phyloP scores from a whole-genome alignment of 371 early-diverging fungal species.

The Umbelopsis sp. region DNA sequence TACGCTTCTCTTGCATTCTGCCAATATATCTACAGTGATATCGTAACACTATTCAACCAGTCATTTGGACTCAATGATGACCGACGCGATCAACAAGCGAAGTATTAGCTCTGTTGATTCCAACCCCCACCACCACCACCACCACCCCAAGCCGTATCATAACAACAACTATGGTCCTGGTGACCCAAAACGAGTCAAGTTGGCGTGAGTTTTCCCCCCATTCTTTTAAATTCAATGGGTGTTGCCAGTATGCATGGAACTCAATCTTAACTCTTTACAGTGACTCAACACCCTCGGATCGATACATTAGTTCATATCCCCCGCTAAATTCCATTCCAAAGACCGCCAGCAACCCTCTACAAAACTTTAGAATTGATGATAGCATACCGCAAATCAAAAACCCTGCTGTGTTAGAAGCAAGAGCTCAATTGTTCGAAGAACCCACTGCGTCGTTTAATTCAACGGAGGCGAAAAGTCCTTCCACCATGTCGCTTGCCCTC shows the following conservation, averaged over 20 bases:
- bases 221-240: neutral
- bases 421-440: slow-evolving; percentile 5
- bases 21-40: neutral
- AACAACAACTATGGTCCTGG: slow-evolving; percentile 11
- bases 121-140: neutral
- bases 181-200: slow-evolving; percentile 7
- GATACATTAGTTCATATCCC: slow-evolving; percentile 1
- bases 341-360: slow-evolving; percentile 2
- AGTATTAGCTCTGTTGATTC: slow-evolving; percentile 5
- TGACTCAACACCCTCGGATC: neutral
- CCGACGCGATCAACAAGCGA: slow-evolving; percentile 16
- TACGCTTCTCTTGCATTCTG: neutral
- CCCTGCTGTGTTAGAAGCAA: neutral
- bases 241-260: neutral
- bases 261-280: neutral
- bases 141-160: neutral
- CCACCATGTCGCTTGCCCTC: slow-evolving; percentile 19
- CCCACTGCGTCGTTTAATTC: slow-evolving; percentile 10
- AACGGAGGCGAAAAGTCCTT: slow-evolving; percentile 10
- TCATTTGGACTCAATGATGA: slow-evolving; percentile 10
- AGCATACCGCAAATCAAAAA: slow-evolving; percentile 15
- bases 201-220: neutral
- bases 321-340: slow-evolving; percentile 10
- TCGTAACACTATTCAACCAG: neutral
- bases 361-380: slow-evolving; percentile 11